phyloP scores from a whole-genome alignment of 1,284 basidiomycete species.

The Rhodotorula sp. region DNA sequence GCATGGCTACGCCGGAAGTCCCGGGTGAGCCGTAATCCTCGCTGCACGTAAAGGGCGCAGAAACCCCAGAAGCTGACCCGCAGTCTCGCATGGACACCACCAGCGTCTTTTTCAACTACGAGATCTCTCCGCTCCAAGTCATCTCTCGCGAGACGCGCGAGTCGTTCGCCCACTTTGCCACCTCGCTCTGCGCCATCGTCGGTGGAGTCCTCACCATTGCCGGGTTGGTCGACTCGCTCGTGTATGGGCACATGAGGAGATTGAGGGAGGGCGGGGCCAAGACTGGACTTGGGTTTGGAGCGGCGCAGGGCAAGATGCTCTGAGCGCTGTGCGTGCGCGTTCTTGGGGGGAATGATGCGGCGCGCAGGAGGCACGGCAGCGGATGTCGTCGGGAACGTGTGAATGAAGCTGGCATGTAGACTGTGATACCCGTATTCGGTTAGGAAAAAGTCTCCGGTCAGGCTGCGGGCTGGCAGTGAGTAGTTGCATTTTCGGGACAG shows the following conservation, averaged over 20 bases:
- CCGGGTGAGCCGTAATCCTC: constrained; percentile 43
- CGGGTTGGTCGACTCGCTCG: constrained; percentile 68
- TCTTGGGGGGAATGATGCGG: background rate
- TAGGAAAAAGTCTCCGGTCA: no score
- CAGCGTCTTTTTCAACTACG: constrained; percentile 82
- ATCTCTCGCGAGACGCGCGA: constrained; percentile 87
- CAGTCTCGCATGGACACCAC: no score
- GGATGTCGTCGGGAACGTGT: no score
- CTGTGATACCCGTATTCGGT: background rate
- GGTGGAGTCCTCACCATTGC: constrained; percentile 96
- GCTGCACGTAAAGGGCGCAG: no score
- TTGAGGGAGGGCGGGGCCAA: constrained; percentile 28
- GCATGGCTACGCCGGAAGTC: constrained; percentile 70
- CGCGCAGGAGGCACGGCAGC: no score
- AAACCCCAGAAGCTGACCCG: no score
- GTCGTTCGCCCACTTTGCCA: constrained; percentile 94
- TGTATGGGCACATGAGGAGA: constrained; percentile 20
- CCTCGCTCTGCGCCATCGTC: constrained; percentile 96
- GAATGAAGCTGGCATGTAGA: no score
- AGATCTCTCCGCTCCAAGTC: constrained; percentile 94
- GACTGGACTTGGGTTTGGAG: constrained; percentile 33
- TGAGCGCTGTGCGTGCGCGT: background rate
- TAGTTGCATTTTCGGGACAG: no score
- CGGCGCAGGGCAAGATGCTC: constrained; percentile 26
- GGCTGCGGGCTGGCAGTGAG: no score